Conservation (phyloP, 2,329 filamentous ascomycete species). For the Venturia pyrina region DNA sequence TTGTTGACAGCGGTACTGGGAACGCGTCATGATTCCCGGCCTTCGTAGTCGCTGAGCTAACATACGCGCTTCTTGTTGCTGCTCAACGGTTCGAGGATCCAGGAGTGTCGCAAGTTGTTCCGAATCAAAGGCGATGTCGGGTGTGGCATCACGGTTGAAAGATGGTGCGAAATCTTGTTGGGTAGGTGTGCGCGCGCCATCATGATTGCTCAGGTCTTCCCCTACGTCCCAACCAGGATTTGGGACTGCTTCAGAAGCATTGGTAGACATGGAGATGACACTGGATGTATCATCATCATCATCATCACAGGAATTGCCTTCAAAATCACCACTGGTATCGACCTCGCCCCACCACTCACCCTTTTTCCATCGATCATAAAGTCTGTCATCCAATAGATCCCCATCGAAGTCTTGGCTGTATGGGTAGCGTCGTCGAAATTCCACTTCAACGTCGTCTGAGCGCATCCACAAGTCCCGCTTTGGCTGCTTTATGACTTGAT, state of each 20-base stretch:
- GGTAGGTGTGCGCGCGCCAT: constrained; percentile 61
- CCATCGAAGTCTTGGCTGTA: neutral
- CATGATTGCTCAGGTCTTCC: constrained; percentile 20
- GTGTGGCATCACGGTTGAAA: constrained; percentile 42
- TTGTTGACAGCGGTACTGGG: constrained; percentile 58
- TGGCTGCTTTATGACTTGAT: constrained; percentile 24
- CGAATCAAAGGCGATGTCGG: constrained; percentile 51
- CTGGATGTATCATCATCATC: constrained; percentile 76
- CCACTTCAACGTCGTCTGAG: constrained; percentile 63
- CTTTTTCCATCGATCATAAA: constrained; percentile 77
- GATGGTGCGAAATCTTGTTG: constrained; percentile 45
- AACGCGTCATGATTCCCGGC: constrained; percentile 67
- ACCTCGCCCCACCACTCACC: constrained; percentile 78
- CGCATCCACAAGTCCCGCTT: constrained; percentile 40
- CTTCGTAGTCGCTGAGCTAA: constrained; percentile 70
- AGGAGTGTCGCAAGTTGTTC: constrained; percentile 68
- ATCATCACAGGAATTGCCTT: constrained; percentile 33
- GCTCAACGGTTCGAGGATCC: constrained; percentile 66
- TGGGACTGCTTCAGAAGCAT: constrained; percentile 31
- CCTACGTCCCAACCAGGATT: constrained; percentile 26
- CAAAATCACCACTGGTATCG: constrained; percentile 73
- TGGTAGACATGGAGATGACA: constrained; percentile 56
- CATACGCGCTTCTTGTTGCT: constrained; percentile 69
- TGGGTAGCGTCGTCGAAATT: constrained; percentile 49
- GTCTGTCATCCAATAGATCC: constrained; percentile 49